Base-by-base conservation (phyloP, 306 rosid species). In the Gynostemma pentaphyllum region DNA sequence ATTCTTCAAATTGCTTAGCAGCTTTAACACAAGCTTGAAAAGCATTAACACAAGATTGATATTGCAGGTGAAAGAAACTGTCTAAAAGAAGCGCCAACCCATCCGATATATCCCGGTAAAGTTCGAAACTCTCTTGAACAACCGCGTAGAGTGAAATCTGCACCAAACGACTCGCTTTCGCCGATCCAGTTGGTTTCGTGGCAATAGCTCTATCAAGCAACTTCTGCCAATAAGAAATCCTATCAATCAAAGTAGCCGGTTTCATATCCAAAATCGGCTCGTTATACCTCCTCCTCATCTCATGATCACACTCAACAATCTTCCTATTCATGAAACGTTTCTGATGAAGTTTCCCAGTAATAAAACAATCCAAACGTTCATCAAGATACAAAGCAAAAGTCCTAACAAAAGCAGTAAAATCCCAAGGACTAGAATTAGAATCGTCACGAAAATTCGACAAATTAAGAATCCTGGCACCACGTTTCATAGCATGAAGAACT, bases 261-360 rank as follows among this genome's bases (percentile, higher is more conserved):
- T 88, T 88, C 94, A 88, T 82, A 24, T 86, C 94, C 6, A 68
- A 70, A 1, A 82, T 81, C 7, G 76, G 80, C 18, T 84, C 86
- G 22, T 44, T 66, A 0, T 53, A 36, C 3, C 64, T 22, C 1
- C 64, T 59, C 41, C 24, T 37, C 0, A 30, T 45, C 51, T 32
- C 63, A 1, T 74, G 75, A 13, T 21, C 41, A 48, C 45, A 69
- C 2, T 57, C 69, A 0, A 47, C 47, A 7, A 12, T 5, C 1
- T 71, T 39, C 24, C 28, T 52, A 18, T 81, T 60, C 0, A 34
- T 66, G 75, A 74, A 66, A 0, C 95, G 74, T 0, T 86, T 66
- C 64, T 92, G 96, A 44, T 92, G 96, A 44, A 88, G 92, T 63
- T 85, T 87, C 6, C 95, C 98, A 0, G 90, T 82, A 15, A 92